Conservation (phyloP, 164 flowering plant genomes). For the Kingdonia uniflora region DNA sequence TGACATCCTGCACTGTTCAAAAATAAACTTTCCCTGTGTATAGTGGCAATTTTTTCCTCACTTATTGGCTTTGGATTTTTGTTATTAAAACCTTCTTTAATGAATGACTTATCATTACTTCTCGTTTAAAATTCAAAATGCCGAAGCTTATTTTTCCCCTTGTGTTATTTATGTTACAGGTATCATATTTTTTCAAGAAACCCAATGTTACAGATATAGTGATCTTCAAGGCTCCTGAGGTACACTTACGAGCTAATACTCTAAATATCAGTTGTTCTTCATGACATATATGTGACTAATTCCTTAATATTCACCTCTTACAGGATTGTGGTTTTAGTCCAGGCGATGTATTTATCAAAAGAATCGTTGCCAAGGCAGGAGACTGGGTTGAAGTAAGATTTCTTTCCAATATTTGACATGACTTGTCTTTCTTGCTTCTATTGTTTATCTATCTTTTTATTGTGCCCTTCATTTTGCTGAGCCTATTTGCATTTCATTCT, state of each 20-base stretch:
- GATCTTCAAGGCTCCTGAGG: slow-evolving; percentile 91
- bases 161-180: slow-evolving; percentile 32
- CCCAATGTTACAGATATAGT: slow-evolving; percentile 91
- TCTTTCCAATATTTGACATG: slow-evolving; percentile 1
- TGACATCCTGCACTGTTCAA: too few relatives aligned
- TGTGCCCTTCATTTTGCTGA: not conserved
- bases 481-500: not conserved
- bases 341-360: slow-evolving; percentile 74
- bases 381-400: slow-evolving; percentile 71
- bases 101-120: too few relatives aligned
- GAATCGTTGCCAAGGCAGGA: slow-evolving; percentile 87
- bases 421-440: not conserved
- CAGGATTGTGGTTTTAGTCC: slow-evolving; percentile 67
- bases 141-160: slow-evolving; percentile 1
- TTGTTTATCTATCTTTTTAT: not conserved
- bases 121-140: not conserved
- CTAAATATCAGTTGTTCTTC: slow-evolving; percentile 44
- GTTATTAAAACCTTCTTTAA: too few relatives aligned
- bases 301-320: slow-evolving; percentile 5
- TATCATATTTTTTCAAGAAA: slow-evolving; percentile 66
- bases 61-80: too few relatives aligned
- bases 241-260: slow-evolving; percentile 9
- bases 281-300: slow-evolving; percentile 20
- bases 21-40: too few relatives aligned
- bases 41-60: too few relatives aligned